Conservation (phyloP, 2,329 filamentous ascomycete genomes). For the Monosporascus sp. region DNA sequence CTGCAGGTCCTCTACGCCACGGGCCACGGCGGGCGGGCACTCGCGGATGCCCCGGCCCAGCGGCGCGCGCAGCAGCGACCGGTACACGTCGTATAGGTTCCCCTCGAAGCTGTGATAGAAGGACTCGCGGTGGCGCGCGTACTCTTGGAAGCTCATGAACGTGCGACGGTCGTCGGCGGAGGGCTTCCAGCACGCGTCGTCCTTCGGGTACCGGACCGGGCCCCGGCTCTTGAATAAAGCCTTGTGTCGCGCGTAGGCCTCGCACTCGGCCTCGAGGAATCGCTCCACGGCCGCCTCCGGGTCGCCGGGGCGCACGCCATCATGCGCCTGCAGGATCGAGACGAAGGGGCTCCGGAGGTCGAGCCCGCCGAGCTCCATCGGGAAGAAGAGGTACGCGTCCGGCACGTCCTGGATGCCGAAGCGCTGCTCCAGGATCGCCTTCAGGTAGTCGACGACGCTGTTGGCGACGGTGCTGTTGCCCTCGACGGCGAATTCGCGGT, state of each 20-base stretch:
- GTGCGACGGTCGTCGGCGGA: slow-evolving; percentile 6
- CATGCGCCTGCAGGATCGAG: slow-evolving; percentile 31
- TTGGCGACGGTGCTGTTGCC: slow-evolving; percentile 5
- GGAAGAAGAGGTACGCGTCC: slow-evolving; percentile 42
- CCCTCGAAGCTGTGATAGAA: slow-evolving; percentile 6
- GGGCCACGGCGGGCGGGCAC: slow-evolving; percentile 14
- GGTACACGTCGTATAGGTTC: slow-evolving; percentile 30
- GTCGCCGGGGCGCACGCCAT: slow-evolving; percentile 10
- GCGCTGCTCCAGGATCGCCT: slow-evolving; percentile 25
- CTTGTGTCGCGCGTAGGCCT: slow-evolving; percentile 1
- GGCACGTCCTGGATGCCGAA: slow-evolving; percentile 34
- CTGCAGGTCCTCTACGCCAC: slow-evolving; percentile 17
- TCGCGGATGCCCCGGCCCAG: slow-evolving; percentile 20
- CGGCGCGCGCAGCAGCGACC: slow-evolving; percentile 30
- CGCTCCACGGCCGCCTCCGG: neutral
- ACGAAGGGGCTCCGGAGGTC: slow-evolving; percentile 43
- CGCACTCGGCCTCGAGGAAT: slow-evolving; percentile 5
- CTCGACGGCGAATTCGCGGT: neutral
- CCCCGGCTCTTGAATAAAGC: slow-evolving; percentile 20
- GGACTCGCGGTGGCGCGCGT: slow-evolving; percentile 24
- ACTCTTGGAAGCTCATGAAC: slow-evolving; percentile 33
- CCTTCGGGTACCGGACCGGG: neutral
- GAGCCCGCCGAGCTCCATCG: slow-evolving; percentile 39
- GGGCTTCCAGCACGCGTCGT: neutral
- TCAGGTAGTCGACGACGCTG: slow-evolving; percentile 26